Evolutionary conservation across 495 filamentous ascomycete species (phyloP).

Genomic region (Hypoxylon lenormandii): DNA sequence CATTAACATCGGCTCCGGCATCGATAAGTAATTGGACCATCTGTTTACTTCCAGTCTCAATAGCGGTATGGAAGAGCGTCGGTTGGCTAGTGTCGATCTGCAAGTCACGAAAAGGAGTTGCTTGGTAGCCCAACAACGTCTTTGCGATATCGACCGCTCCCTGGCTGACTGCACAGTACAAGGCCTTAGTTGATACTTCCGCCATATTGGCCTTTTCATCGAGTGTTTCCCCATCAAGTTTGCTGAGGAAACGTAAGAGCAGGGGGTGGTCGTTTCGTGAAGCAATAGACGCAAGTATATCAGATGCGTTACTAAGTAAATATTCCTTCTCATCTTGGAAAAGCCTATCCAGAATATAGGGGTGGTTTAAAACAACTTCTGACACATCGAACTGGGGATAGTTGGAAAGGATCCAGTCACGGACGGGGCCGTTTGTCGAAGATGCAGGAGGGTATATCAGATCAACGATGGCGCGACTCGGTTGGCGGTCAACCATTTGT

Average conservation of each 20-base stretch:
- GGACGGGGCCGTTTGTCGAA: neutral
- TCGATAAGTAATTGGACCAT: constrained; percentile 16
- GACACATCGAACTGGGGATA: neutral
- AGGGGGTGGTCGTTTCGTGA: constrained; percentile 1
- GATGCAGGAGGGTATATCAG: constrained; percentile 7
- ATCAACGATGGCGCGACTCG: constrained; percentile 7
- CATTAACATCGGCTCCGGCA: constrained; percentile 10
- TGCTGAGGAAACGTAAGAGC: constrained; percentile 1
- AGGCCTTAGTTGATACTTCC: neutral
- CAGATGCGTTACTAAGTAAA: neutral
- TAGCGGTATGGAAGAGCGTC: neutral
- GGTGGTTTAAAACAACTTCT: neutral
- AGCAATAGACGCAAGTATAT: constrained; percentile 8
- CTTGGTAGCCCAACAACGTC: constrained; percentile 8
- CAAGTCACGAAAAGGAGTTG: neutral
- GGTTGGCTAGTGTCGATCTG: neutral
- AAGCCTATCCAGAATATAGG: neutral
- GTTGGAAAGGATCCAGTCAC: constrained; percentile 9
- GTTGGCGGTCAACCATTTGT: constrained; percentile 3
- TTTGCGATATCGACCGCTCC: constrained; percentile 11
- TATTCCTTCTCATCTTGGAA: constrained; percentile 7
- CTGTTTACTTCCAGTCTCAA: constrained; percentile 2
- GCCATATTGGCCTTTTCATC: neutral
- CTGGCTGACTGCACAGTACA: constrained; percentile 4
- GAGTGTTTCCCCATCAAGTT: neutral